phyloP scores from a whole-genome alignment of 2,329 filamentous ascomycete genomes.

The Clonostachys rosea region DNA sequence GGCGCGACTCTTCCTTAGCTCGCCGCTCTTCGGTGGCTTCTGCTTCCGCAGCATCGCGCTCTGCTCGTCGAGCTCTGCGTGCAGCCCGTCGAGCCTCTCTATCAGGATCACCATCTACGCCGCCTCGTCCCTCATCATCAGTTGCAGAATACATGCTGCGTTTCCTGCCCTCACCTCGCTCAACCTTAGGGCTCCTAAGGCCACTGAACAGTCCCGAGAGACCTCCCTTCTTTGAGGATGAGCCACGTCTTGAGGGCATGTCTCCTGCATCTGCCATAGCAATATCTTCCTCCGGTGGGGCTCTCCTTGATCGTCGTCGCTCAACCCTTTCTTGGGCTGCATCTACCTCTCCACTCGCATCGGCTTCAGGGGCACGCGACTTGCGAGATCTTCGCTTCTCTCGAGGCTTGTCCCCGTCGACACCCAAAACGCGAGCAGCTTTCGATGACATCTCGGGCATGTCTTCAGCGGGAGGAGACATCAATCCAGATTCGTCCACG shows the following conservation, averaged over 20 bases:
- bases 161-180: slow-evolving; percentile 32
- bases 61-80: slow-evolving; percentile 53
- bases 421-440: slow-evolving; percentile 72
- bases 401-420: slow-evolving; percentile 45
- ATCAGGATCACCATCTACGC: slow-evolving; percentile 43
- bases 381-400: slow-evolving; percentile 42
- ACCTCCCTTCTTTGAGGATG: slow-evolving; percentile 41
- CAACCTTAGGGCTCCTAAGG: slow-evolving; percentile 41
- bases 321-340: slow-evolving; percentile 15
- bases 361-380: slow-evolving; percentile 22
- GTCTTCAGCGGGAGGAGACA: slow-evolving; percentile 70
- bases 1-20: slow-evolving; percentile 51
- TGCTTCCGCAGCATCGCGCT: slow-evolving; percentile 34
- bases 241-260: slow-evolving; percentile 25
- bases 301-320: slow-evolving; percentile 22
- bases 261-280: slow-evolving; percentile 27
- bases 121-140: slow-evolving; percentile 43
- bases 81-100: slow-evolving; percentile 58
- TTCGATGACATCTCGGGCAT: slow-evolving; percentile 64
- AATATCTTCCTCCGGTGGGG: slow-evolving; percentile 28
- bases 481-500: slow-evolving; percentile 59
- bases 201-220: slow-evolving; percentile 60
- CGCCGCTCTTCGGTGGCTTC: slow-evolving; percentile 44
- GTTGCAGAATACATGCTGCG: slow-evolving; percentile 44
- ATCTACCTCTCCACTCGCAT: slow-evolving; percentile 11